Evolutionary conservation across 2,329 filamentous ascomycete genomes (phyloP).

Genomic region (Cladosporium sp.): DNA sequence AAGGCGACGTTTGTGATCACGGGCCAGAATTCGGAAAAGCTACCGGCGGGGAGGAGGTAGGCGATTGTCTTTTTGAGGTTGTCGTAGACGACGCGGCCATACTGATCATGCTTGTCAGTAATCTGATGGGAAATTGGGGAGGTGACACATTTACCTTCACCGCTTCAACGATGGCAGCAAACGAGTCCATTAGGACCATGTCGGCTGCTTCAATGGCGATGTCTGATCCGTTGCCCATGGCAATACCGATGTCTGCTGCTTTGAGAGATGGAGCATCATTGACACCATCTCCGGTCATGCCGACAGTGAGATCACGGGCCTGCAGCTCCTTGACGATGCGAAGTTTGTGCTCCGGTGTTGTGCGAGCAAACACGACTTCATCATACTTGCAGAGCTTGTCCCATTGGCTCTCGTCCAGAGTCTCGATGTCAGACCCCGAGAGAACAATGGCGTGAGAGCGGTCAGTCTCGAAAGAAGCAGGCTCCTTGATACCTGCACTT

Average conservation of each 20-base stretch:
- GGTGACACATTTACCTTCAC: conserved; percentile 49
- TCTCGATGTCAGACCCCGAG: conserved; percentile 60
- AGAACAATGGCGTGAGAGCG: conserved; percentile 52
- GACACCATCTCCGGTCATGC: conserved; percentile 48
- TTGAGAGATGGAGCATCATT: conserved; percentile 51
- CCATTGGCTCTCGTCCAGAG: conserved; percentile 65
- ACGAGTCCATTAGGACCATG: conserved; percentile 63
- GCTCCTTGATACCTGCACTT: conserved; percentile 24
- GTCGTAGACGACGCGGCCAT: conserved; percentile 71
- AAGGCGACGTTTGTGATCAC: conserved; percentile 69
- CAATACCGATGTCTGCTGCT: conserved; percentile 58
- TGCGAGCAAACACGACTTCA: conserved; percentile 72
- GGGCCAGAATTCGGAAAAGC: conserved; percentile 72
- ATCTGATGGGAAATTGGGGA: too few species aligned
- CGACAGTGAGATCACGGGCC: conserved; percentile 52
- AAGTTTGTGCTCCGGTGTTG: conserved; percentile 73
- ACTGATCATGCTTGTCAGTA: too few species aligned
- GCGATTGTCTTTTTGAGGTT: conserved; percentile 73
- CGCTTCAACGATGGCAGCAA: conserved; percentile 66
- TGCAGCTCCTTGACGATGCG: conserved; percentile 75
- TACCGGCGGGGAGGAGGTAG: conserved; percentile 69
- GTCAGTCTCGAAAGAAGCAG: conserved; percentile 20
- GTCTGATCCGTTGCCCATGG: conserved; percentile 54
- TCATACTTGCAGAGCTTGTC: conserved; percentile 58
- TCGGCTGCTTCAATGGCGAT: conserved; percentile 60